Conservation (phyloP, 192 early-diverging fungal species). For the Rhizoclosmatium sp. region DNA sequence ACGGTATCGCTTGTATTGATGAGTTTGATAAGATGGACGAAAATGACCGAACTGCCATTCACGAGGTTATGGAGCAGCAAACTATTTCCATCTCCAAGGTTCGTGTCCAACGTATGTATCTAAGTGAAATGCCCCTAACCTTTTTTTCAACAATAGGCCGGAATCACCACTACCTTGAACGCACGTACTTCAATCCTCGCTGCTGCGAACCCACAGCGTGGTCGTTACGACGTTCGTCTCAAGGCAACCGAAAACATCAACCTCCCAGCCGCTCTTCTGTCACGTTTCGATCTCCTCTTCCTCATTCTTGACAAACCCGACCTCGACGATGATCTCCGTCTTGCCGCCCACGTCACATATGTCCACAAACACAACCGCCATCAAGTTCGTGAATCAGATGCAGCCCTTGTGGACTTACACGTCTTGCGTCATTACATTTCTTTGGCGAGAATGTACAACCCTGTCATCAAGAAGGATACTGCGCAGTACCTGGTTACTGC, state of each 20-base stretch:
- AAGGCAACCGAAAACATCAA: constrained; percentile 97
- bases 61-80: constrained; percentile 99
- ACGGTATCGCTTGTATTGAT: constrained; percentile 98
- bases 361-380: constrained; percentile 88
- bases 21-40: constrained; percentile 99
- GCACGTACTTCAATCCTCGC: constrained; percentile 95
- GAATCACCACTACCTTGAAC: constrained; percentile 97
- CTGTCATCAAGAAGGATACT: constrained; percentile 76
- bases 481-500: constrained; percentile 88
- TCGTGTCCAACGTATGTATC: background rate
- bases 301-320: constrained; percentile 88
- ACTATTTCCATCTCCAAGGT: constrained; percentile 95
- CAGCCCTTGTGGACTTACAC: constrained; percentile 70
- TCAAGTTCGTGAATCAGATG: constrained; percentile 69
- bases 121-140: background rate
- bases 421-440: constrained; percentile 93
- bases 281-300: constrained; percentile 92
- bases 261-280: constrained; percentile 91
- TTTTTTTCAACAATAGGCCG: constrained; percentile 62
- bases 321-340: constrained; percentile 75
- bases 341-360: constrained; percentile 91
- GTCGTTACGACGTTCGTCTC: constrained; percentile 83
- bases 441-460: constrained; percentile 74
- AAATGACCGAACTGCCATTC: constrained; percentile 93
- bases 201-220: constrained; percentile 96